Conservation (phyloP, 2,329 filamentous ascomycete species). For the Zopfia rhizophila region DNA sequence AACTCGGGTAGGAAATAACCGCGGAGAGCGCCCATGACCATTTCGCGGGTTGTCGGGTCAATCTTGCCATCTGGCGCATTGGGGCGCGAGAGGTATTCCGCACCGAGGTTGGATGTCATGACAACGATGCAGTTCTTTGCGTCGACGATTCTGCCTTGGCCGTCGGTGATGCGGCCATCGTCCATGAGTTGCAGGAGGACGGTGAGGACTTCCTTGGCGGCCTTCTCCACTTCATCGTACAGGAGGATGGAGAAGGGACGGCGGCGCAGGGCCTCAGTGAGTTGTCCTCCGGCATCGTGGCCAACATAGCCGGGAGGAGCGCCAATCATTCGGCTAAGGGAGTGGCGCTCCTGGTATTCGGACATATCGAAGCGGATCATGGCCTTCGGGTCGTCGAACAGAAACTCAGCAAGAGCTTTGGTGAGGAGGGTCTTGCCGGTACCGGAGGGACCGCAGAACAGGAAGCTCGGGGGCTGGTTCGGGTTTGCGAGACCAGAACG, state of each 20-base stretch:
- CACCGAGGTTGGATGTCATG: conserved; percentile 98
- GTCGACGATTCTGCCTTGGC: conserved; percentile 93
- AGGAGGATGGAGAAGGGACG: conserved; percentile 97
- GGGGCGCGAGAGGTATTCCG: conserved; percentile 88
- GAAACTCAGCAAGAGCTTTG: conserved; percentile 97
- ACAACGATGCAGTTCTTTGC: conserved; percentile 99
- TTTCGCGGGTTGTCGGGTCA: conserved; percentile 83
- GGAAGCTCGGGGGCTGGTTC: conserved; percentile 96
- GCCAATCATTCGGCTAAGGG: conserved; percentile 96
- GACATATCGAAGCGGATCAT: conserved; percentile 99
- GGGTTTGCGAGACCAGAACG: conserved; percentile 94
- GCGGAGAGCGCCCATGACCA: conserved; percentile 90
- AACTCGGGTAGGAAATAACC: conserved; percentile 99
- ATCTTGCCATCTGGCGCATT: conserved; percentile 83
- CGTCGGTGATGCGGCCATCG: conserved; percentile 97
- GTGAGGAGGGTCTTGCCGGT: conserved; percentile 98
- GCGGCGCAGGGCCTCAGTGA: conserved; percentile 92
- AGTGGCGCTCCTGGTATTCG: conserved; percentile 97
- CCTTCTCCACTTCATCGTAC: conserved; percentile 98
- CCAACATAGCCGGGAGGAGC: conserved; percentile 97
- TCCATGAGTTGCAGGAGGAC: conserved; percentile 99
- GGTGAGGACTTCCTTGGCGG: conserved; percentile 95
- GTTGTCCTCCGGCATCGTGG: conserved; percentile 93
- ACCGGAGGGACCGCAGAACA: conserved; percentile 98
- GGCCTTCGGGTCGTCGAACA: conserved; percentile 95